A percentile compares a stretch with the other conserved stretches of the same genome.
These are phyloP conservation scores for Avena insularis DNA, from an alignment of 176 grass and related monocot species.

Conservation along the genomic window DNA sequence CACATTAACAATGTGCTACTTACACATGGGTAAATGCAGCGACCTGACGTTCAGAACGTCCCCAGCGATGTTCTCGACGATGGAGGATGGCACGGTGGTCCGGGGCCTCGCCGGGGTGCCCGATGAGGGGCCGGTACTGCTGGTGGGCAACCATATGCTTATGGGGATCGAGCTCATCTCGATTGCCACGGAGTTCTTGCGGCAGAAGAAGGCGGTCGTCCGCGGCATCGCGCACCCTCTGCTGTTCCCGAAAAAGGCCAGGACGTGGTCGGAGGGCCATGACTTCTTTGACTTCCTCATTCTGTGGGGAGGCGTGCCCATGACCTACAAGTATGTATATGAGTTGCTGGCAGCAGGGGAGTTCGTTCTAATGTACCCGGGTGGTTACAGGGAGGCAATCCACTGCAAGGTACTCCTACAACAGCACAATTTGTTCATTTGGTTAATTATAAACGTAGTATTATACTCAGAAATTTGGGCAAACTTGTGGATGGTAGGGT, in stretches of 20 bases:
- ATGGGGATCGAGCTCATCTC: slow-evolving; percentile 70
- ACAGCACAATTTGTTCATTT: background rate
- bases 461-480: background rate
- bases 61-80: slow-evolving; percentile 73
- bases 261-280: slow-evolving; percentile 52
- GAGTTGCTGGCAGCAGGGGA: slow-evolving; percentile 57
- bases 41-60: slow-evolving; percentile 48
- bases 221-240: slow-evolving; percentile 64
- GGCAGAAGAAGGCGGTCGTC: slow-evolving; percentile 46
- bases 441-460: background rate
- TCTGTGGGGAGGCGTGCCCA: slow-evolving; percentile 67
- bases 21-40: slow-evolving; percentile 29
- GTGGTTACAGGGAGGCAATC: slow-evolving; percentile 66
- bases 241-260: slow-evolving; percentile 52
- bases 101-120: slow-evolving; percentile 59
- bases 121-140: slow-evolving; percentile 60
- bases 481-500: slow-evolving; percentile 38
- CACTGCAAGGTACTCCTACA: slow-evolving; percentile 57
- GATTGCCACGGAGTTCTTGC: slow-evolving; percentile 55
- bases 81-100: slow-evolving; percentile 54
- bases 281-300: slow-evolving; percentile 73
- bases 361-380: slow-evolving; percentile 76
- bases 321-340: slow-evolving; percentile 53
- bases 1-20: background rate
- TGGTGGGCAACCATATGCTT: slow-evolving; percentile 83